Evolutionary conservation across 1,284 basidiomycete genomes (phyloP), one percentile per base, ranked within the genome.

Genomic region (Ganoderma lingzhi): DNA sequence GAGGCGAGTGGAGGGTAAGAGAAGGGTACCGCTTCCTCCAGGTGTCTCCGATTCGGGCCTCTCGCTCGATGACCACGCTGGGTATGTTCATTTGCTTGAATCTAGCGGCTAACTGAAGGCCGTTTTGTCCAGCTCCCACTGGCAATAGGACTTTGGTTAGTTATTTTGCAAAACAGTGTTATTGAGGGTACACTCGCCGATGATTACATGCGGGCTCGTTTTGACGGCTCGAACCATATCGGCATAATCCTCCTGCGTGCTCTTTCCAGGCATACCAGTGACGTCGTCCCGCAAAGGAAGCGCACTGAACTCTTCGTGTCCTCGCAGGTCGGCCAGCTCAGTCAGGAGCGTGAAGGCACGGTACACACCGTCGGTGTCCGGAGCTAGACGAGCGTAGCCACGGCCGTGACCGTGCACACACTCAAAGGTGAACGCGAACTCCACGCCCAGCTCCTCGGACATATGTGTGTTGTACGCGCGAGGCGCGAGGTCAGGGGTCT

Each of bases 41-140:
- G 70, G 83, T 83, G 75, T 88, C 87, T 12, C 88, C 88, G 1
- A 89, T 78, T 2, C 84, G 78, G 42, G 78, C 72, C 48, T 82
- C 80, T 41, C 76, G 78, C 70, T 90, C 88, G 37, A 90, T 78
- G 6, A 89, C 76, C 19, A 90, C 76, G 0, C 84, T 75, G 4
- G 80, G 78, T 6, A 90, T 83, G 23, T 84, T 81, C 78, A 88
- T 84, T 65, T 85, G 82, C 58, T 82, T 82, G 67, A 89, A 84
- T 17, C 86, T 80, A 23, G 87, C 86, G 12, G 85, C 87, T 9
- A 85, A 70, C 30, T 82, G 83, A 6, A 90, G 78, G 1, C 87
- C 88, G 17, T 82, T 84, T 72, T 90, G 88, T 1, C 87, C 87
- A 9, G 79, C 87, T 5, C 88, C 88, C 48, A 90, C 83, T 84